phyloP scores from a whole-genome alignment of 805 yeast species.

The Saccharomycopsis amapae region DNA sequence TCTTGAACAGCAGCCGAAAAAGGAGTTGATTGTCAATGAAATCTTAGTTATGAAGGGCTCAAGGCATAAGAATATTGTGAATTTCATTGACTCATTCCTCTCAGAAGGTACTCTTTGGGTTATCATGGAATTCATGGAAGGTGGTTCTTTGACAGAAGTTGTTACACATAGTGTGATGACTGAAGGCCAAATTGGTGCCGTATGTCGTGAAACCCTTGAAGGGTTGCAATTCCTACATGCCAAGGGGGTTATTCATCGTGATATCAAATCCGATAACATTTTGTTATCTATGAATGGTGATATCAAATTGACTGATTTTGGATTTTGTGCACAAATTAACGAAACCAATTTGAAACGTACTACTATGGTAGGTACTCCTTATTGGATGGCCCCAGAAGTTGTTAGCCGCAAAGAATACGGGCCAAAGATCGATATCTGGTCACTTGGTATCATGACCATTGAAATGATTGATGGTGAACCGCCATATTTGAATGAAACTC shows the following conservation, averaged over 20 bases:
- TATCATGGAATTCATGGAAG: conserved; percentile 98
- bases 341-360: conserved; percentile 81
- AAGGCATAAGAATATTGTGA: conserved; percentile 86
- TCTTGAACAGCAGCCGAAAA: conserved; percentile 88
- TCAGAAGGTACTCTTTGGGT: conserved; percentile 87
- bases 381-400: conserved; percentile 99
- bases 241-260: conserved; percentile 91
- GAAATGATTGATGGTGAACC: conserved; percentile 99
- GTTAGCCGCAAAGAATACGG: conserved; percentile 95
- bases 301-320: conserved; percentile 91
- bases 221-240: conserved; percentile 86
- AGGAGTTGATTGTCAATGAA: conserved; percentile 90
- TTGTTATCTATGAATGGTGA: conserved; percentile 77
- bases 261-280: conserved; percentile 92
- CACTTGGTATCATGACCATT: conserved; percentile 93
- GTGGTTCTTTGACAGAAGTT: conserved; percentile 93
- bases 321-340: conserved; percentile 91
- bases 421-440: conserved; percentile 96
- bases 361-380: conserved; percentile 98
- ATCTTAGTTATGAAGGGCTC: conserved; percentile 93
- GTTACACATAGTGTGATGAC: conserved; percentile 84
- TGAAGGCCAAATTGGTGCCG: conserved; percentile 93
- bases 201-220: conserved; percentile 80
- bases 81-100: conserved; percentile 80
- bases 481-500: conserved; percentile 93